Evolutionary conservation across 345 rosid genomes (phyloP), one percentile per base, ranked within the genome.

Genomic region (Fremontodendron californicum): DNA sequence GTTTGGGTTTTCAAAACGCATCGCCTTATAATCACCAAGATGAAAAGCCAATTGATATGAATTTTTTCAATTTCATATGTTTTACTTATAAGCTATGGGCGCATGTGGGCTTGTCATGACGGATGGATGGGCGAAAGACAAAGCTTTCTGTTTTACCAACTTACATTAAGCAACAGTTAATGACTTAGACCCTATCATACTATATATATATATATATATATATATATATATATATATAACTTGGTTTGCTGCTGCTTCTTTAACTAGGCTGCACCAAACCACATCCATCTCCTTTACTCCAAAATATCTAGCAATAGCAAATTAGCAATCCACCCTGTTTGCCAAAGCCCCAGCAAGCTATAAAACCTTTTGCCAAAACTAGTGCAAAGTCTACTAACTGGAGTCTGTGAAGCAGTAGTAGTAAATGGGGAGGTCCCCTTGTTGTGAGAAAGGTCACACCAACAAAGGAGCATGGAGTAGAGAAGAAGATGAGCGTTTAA

Each of bases 391-490:
- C 33, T 0, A 9, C 5, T 19, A n/a, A 6, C 15, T 51, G 5
- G n/a, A n/a, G n/a, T n/a, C n/a, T n/a, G n/a, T n/a, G n/a, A n/a
- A n/a, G 8, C 6, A 19, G 58, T 23, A 52, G 58, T 1, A 23
- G 1, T 5, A 27, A 60, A 90, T 91, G 94, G 94, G 94, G 42
- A 89, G 94, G 83, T 91, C 94, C 43, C 94, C 91, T 72, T 91
- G 94, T 51, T 91, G 94, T 54, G 94, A 91, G 79, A 91, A 89
- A 80, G 92, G 90, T 45, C 94, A 91, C 78, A 91, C 92, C 11
- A 91, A 91, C 91, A 91, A 89, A 76, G 94, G 94, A 5, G 94
- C 92, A 10, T 91, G 94, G 94, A 91, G 92, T 5, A 89, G 88
- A 74, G 94, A 91, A 80, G 94, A 91, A 82, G 94, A 91, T 15